Evolutionary conservation across 768 basidiomycete species (phyloP).

Genomic region (Termitomyces sp.): DNA sequence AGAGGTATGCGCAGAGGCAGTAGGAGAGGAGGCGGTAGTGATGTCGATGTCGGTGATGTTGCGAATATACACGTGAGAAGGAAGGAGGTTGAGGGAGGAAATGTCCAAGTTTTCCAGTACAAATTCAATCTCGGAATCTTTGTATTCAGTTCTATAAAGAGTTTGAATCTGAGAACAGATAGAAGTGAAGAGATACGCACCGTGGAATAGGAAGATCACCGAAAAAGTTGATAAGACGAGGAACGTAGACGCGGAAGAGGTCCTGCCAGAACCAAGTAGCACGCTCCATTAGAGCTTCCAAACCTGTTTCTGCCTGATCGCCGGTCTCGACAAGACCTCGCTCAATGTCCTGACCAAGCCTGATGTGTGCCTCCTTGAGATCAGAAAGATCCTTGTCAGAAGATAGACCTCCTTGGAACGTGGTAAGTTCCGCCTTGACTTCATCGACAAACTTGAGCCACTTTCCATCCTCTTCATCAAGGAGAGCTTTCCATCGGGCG

Average conservation of each 20-base stretch:
- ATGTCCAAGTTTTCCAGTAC: slow-evolving; percentile 72
- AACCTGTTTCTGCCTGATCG: slow-evolving; percentile 31
- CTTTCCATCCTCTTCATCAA: slow-evolving; percentile 40
- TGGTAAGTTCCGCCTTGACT: slow-evolving; percentile 38
- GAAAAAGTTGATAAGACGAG: slow-evolving; percentile 45
- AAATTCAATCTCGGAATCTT: slow-evolving; percentile 63
- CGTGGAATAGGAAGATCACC: slow-evolving; percentile 59
- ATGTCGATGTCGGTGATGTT: slow-evolving; percentile 60
- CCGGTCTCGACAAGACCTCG: slow-evolving; percentile 29
- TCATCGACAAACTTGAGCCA: slow-evolving; percentile 47
- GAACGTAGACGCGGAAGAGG: slow-evolving; percentile 74
- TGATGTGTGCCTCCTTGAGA: slow-evolving; percentile 41
- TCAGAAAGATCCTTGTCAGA: slow-evolving; percentile 45
- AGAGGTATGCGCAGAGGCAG: slow-evolving; percentile 35
- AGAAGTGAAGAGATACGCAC: slow-evolving; percentile 23
- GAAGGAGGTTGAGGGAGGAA: slow-evolving; percentile 59
- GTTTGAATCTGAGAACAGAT: not conserved
- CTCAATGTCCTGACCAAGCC: slow-evolving; percentile 46
- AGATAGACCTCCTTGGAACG: slow-evolving; percentile 40
- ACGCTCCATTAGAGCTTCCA: slow-evolving; percentile 53
- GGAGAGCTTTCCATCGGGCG: slow-evolving; percentile 42
- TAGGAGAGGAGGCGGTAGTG: slow-evolving; percentile 31
- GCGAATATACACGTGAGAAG: slow-evolving; percentile 66
- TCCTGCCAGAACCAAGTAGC: slow-evolving; percentile 80
- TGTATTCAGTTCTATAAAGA: slow-evolving; percentile 56